Percentiles rank a stretch among this genome's conserved stretches.
phyloP scores from a whole-genome alignment of 1,284 basidiomycete species.

The Baeospora myosura region DNA sequence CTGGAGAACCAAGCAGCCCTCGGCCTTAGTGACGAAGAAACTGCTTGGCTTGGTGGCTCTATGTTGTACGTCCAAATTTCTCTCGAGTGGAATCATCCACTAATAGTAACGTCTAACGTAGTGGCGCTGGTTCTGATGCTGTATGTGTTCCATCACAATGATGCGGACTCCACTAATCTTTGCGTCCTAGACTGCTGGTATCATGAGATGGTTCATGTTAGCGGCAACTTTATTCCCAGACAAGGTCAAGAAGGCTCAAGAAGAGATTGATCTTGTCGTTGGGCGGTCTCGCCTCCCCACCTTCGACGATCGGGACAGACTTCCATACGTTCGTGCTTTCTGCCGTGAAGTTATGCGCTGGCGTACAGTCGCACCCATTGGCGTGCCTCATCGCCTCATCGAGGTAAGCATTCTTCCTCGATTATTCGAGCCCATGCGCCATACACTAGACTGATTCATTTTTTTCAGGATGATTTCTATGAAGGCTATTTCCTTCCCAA shows the following conservation, averaged over 20 bases:
- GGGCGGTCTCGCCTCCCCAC: not conserved
- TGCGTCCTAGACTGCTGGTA: not conserved
- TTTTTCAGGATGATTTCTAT: constrained; percentile 8
- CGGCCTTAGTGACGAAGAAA: not conserved
- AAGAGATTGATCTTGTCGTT: not conserved
- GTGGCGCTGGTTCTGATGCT: not conserved
- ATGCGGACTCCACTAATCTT: no score
- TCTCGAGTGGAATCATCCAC: not conserved
- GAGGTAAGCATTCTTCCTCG: not conserved
- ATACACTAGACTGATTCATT: not conserved
- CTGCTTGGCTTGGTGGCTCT: not conserved
- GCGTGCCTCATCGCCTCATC: not conserved
- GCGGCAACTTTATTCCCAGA: not conserved
- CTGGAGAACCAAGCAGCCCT: not conserved
- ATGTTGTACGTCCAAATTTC: not conserved
- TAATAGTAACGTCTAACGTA: not conserved
- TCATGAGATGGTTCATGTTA: not conserved
- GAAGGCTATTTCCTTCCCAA: constrained; percentile 12
- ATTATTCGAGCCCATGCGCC: not conserved
- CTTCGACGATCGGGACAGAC: not conserved
- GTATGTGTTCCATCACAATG: not conserved
- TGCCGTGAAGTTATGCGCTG: not conserved
- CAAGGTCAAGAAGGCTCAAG: not conserved
- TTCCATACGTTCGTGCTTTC: not conserved
- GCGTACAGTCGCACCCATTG: not conserved